phyloP scores from a whole-genome alignment of 345 rosid genomes.

The Lumnitzera littorea region DNA sequence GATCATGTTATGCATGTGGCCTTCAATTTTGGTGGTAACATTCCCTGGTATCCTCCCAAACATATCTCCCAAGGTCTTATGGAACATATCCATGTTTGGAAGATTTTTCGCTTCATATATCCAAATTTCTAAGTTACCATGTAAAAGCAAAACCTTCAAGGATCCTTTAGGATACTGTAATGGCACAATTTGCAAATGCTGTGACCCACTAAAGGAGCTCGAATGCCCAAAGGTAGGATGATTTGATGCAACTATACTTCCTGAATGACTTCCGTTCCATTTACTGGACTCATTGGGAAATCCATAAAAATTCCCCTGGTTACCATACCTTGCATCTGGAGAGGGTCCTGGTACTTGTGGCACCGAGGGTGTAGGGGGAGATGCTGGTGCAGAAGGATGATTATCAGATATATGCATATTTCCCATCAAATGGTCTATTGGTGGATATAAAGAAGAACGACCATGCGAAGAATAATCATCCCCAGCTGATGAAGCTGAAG shows the following conservation, averaged over 20 bases:
- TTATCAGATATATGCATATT: constrained; percentile 36
- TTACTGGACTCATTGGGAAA: constrained; percentile 49
- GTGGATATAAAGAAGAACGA: constrained; percentile 52
- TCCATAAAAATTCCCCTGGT: constrained; percentile 39
- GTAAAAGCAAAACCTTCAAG: constrained; percentile 66
- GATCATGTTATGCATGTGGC: constrained; percentile 37
- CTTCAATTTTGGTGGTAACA: constrained; percentile 42
- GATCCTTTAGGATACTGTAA: constrained; percentile 45
- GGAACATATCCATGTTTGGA: constrained; percentile 93
- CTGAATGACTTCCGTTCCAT: constrained; percentile 35
- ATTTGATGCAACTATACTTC: constrained; percentile 32
- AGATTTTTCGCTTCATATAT: constrained; percentile 63
- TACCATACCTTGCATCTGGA: constrained; percentile 21
- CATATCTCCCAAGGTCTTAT: constrained; percentile 69
- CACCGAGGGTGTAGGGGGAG: constrained; percentile 39
- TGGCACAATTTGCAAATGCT: constrained; percentile 54
- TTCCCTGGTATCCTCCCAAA: constrained; percentile 41
- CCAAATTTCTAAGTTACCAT: constrained; percentile 88
- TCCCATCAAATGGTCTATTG: constrained; percentile 49
- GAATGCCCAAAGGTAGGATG: constrained; percentile 20
- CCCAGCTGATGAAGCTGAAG: constrained; percentile 8
- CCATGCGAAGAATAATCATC: constrained; percentile 18
- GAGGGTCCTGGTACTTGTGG: constrained; percentile 20
- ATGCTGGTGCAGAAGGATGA: constrained; percentile 32
- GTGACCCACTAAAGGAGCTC: constrained; percentile 32